Percentiles rank a stretch among this genome's conserved stretches.
Conservation (phyloP, 1,284 basidiomycete genomes). For the Moesziomyces sp. region DNA sequence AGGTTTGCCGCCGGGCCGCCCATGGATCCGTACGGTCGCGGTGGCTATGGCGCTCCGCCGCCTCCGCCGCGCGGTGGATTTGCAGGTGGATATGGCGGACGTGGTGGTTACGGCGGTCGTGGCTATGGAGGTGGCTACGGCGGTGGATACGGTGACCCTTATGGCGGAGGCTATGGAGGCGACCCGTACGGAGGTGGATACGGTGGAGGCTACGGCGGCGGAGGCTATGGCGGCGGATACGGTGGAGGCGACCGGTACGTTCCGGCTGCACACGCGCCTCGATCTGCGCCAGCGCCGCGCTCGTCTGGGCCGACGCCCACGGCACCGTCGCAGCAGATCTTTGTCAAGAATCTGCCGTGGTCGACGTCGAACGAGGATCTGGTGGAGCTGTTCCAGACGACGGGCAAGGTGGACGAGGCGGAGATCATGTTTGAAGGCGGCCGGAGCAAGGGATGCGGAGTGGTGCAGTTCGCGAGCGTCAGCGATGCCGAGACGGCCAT, state of each 20-base stretch:
- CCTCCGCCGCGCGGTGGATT: slow-evolving; percentile 71
- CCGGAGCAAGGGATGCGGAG: slow-evolving; percentile 90
- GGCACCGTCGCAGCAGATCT: slow-evolving; percentile 93
- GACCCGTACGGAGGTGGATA: slow-evolving; percentile 31
- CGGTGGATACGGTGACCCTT: slow-evolving; percentile 52
- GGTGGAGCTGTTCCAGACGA: slow-evolving; percentile 97
- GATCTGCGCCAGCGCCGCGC: slow-evolving; percentile 18
- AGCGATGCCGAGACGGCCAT: slow-evolving; percentile 92
- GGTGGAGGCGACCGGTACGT: slow-evolving; percentile 34
- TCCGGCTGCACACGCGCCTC: slow-evolving; percentile 15
- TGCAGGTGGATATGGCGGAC: slow-evolving; percentile 71
- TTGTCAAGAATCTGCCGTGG: slow-evolving; percentile 97
- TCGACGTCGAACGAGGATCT: slow-evolving; percentile 98
- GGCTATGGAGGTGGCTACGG: slow-evolving; percentile 66
- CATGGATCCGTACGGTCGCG: slow-evolving; percentile 55
- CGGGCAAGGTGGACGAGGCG: slow-evolving; percentile 90
- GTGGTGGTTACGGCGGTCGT: slow-evolving; percentile 75
- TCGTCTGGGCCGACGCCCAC: slow-evolving; percentile 65
- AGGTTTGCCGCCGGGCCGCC: slow-evolving; percentile 78
- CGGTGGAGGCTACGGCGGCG: slow-evolving; percentile 25
- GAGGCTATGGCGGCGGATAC: slow-evolving; percentile 11
- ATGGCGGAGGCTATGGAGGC: slow-evolving; percentile 69
- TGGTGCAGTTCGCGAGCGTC: slow-evolving; percentile 91
- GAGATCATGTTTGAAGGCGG: slow-evolving; percentile 92
- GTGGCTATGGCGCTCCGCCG: slow-evolving; percentile 73